A percentile compares a stretch with the other conserved stretches of the same genome.
Evolutionary conservation across 352 stramenopile genomes (phyloP).

Genomic region (Globisporangium yorkense): DNA sequence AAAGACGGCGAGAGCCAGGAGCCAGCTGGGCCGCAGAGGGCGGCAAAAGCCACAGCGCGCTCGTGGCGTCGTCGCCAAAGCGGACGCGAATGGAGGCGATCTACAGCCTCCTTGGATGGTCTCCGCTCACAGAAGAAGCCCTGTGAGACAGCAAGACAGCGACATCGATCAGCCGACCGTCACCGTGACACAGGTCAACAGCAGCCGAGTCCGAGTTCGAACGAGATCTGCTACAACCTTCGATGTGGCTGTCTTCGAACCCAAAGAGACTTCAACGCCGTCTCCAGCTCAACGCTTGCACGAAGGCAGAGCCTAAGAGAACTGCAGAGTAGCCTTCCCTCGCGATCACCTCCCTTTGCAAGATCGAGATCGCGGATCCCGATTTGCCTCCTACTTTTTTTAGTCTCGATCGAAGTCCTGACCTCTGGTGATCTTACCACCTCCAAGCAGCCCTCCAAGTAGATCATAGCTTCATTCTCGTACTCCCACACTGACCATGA

Average conservation of each 20-base stretch:
- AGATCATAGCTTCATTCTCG: no score
- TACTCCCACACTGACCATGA: slow-evolving; percentile 2
- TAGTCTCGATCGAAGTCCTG: not conserved
- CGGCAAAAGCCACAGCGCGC: not conserved
- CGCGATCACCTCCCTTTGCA: not conserved
- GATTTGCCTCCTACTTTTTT: not conserved
- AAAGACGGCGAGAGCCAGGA: not conserved
- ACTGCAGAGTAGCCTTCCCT: no score
- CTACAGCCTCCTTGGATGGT: not conserved
- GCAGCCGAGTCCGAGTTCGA: no score
- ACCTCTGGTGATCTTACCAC: not conserved
- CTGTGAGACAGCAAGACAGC: no score
- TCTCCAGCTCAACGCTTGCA: no score
- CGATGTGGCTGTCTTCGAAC: no score
- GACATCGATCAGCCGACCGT: no score
- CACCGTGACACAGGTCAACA: no score
- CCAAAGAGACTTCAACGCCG: no score
- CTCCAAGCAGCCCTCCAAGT: not conserved
- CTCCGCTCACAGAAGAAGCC: no score
- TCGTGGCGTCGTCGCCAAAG: not conserved
- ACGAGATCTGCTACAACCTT: no score
- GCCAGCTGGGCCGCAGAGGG: not conserved
- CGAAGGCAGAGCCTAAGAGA: no score
- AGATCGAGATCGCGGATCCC: not conserved
- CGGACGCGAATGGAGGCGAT: not conserved